phyloP scores from a whole-genome alignment of 768 basidiomycete genomes.

The Rhizopogon salebrosus region DNA sequence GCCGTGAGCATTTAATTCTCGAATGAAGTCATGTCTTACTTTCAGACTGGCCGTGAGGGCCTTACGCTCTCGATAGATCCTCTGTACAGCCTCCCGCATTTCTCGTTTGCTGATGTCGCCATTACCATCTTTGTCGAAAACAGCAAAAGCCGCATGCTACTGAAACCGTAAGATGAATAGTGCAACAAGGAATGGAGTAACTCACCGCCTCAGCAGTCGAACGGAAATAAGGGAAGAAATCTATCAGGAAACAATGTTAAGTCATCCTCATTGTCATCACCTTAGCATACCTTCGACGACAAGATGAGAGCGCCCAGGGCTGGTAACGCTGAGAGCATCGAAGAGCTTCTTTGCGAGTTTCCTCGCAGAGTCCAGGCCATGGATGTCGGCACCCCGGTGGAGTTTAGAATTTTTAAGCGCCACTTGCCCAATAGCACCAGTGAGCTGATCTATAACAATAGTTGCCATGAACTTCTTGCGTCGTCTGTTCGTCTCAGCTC shows the following conservation, averaged over 20 bases:
- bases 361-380: conserved; percentile 57
- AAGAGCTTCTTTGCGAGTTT: conserved; percentile 67
- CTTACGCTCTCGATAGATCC: conserved; percentile 77
- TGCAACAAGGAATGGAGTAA: neutral
- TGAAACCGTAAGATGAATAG: conserved; percentile 1
- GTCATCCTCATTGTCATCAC: neutral
- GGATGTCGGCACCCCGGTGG: conserved; percentile 49
- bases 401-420: conserved; percentile 63
- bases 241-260: conserved; percentile 28
- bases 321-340: conserved; percentile 50
- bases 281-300: conserved; percentile 52
- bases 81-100: conserved; percentile 78
- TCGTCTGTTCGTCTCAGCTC: conserved; percentile 34
- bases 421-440: conserved; percentile 63
- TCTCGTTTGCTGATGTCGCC: conserved; percentile 74
- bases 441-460: conserved; percentile 65
- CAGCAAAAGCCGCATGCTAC: conserved; percentile 60
- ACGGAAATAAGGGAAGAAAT: conserved; percentile 75
- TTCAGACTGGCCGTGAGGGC: conserved; percentile 66
- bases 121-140: conserved; percentile 81
- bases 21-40: conserved; percentile 29
- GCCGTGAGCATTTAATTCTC: conserved; percentile 2
- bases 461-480: conserved; percentile 50
- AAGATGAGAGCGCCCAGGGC: conserved; percentile 56
- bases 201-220: conserved; percentile 64